phyloP scores from a whole-genome alignment of 495 filamentous ascomycete species.

The Terfezia boudieri region DNA sequence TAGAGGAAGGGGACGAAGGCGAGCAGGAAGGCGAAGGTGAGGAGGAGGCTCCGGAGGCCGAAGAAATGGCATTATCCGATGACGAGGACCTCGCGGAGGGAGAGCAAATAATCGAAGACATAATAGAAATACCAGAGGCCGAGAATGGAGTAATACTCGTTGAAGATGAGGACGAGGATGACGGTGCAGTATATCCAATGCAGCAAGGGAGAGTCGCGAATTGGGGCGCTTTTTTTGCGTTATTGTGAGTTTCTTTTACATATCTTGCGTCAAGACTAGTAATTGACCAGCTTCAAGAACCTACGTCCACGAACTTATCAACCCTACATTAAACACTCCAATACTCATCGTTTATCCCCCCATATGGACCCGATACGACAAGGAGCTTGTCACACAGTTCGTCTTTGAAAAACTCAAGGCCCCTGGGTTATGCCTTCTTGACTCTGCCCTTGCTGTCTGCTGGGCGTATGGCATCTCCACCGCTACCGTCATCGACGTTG shows the following conservation, averaged over 20 bases:
- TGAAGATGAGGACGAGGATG: conserved; percentile 66
- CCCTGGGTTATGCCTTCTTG: conserved; percentile 67
- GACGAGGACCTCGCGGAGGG: conserved; percentile 5
- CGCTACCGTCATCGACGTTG: conserved; percentile 72
- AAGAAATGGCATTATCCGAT: conserved; percentile 6
- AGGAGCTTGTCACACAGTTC: conserved; percentile 66
- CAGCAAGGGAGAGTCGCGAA: conserved; percentile 63
- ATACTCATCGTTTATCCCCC: conserved; percentile 74
- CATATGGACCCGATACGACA: conserved; percentile 62
- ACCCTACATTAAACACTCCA: conserved; percentile 79
- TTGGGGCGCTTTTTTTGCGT: conserved; percentile 78
- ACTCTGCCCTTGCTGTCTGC: conserved; percentile 58
- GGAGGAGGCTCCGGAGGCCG: conserved; percentile 24
- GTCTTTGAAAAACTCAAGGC: conserved; percentile 94
- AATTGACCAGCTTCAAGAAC: conserved; percentile 15
- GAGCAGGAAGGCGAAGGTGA: conserved; percentile 13
- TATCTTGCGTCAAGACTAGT: no score
- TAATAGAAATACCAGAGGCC: conserved; percentile 25
- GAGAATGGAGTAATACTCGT: conserved; percentile 32
- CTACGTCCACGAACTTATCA: conserved; percentile 68
- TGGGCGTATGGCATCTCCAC: conserved; percentile 60
- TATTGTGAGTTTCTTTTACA: conserved; percentile 27
- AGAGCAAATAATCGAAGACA: conserved; percentile 5
- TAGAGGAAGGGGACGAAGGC: conserved; percentile 16
- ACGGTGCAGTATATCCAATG: conserved; percentile 78